These are phyloP conservation scores for Termitomyces sp. DNA, from an alignment of 768 basidiomycete species.

Conservation along the genomic window DNA sequence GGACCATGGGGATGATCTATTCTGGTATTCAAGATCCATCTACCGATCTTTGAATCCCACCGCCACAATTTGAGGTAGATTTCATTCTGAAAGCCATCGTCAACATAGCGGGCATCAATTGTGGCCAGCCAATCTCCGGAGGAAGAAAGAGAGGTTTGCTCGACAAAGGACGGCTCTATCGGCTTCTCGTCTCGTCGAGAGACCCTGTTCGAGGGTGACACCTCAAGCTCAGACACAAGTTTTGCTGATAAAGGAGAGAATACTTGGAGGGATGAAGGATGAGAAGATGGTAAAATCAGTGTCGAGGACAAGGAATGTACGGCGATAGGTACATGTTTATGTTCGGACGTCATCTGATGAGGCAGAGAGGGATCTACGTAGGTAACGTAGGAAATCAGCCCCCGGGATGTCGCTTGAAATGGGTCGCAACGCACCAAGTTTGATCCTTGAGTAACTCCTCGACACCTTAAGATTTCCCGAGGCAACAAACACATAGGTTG, in stretches of 20 bases:
- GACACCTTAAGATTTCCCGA: slow-evolving; percentile 67
- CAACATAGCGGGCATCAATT: slow-evolving; percentile 66
- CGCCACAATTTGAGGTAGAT: slow-evolving; percentile 88
- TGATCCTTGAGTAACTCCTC: slow-evolving; percentile 69
- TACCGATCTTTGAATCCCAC: slow-evolving; percentile 61
- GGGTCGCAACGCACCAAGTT: slow-evolving; percentile 47
- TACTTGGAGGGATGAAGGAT: slow-evolving; percentile 91
- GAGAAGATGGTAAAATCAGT: slow-evolving; percentile 86
- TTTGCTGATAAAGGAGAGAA: slow-evolving; percentile 71
- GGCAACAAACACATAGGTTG: slow-evolving; percentile 70
- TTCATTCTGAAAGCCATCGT: slow-evolving; percentile 59
- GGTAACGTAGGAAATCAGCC: not conserved
- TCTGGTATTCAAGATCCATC: slow-evolving; percentile 80
- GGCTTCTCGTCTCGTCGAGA: slow-evolving; percentile 74
- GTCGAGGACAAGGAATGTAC: slow-evolving; percentile 69
- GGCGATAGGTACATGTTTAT: slow-evolving; percentile 57
- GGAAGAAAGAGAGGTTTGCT: slow-evolving; percentile 57
- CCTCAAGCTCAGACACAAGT: slow-evolving; percentile 81
- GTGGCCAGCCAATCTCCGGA: slow-evolving; percentile 92
- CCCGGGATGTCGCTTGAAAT: not conserved
- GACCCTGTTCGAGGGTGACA: slow-evolving; percentile 89
- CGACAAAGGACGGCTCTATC: slow-evolving; percentile 71
- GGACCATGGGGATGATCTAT: slow-evolving; percentile 83
- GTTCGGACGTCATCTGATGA: slow-evolving; percentile 31
- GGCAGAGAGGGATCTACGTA: slow-evolving; percentile 24